These are phyloP conservation scores for Ceriops tagal DNA, from an alignment of 345 rosid species.

Conservation along the genomic window DNA sequence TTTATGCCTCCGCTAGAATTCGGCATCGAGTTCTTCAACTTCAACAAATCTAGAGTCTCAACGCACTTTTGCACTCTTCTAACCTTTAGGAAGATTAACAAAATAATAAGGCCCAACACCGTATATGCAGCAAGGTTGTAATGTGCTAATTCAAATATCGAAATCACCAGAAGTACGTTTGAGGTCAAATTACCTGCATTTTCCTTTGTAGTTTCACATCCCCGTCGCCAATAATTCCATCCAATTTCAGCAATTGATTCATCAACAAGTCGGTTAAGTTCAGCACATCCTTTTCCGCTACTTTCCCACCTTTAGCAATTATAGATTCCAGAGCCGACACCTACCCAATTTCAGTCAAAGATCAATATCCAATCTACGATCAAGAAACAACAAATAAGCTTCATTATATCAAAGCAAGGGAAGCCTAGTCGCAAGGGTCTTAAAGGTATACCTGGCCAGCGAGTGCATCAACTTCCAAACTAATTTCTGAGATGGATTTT, in stretches of 20 bases:
- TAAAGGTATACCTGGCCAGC: slow-evolving; percentile 58
- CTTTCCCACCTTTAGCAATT: slow-evolving; percentile 66
- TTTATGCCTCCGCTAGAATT: background rate
- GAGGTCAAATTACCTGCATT: slow-evolving; percentile 65
- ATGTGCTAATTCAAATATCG: too few species aligned
- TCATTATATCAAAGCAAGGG: background rate
- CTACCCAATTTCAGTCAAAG: slow-evolving; percentile 35
- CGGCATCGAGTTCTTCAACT: slow-evolving; percentile 66
- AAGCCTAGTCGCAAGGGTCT: background rate
- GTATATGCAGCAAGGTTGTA: background rate
- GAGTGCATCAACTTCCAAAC: slow-evolving; percentile 84
- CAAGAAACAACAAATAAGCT: background rate
- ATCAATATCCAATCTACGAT: background rate
- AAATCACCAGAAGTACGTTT: too few species aligned
- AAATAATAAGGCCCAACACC: background rate
- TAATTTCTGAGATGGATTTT: slow-evolving; percentile 79
- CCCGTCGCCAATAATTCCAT: slow-evolving; percentile 80
- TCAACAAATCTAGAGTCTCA: slow-evolving; percentile 78
- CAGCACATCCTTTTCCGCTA: slow-evolving; percentile 66
- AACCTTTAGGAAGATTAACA: slow-evolving; percentile 44
- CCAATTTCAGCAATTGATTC: slow-evolving; percentile 88
- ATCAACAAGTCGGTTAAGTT: slow-evolving; percentile 72
- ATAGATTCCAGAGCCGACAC: slow-evolving; percentile 76
- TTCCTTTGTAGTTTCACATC: slow-evolving; percentile 93
- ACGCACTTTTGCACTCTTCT: slow-evolving; percentile 90